A percentile compares a stretch with the other conserved stretches of the same genome.
phyloP scores from a whole-genome alignment of 2,329 filamentous ascomycete species.

The Arthrobotrys entomopaga region DNA sequence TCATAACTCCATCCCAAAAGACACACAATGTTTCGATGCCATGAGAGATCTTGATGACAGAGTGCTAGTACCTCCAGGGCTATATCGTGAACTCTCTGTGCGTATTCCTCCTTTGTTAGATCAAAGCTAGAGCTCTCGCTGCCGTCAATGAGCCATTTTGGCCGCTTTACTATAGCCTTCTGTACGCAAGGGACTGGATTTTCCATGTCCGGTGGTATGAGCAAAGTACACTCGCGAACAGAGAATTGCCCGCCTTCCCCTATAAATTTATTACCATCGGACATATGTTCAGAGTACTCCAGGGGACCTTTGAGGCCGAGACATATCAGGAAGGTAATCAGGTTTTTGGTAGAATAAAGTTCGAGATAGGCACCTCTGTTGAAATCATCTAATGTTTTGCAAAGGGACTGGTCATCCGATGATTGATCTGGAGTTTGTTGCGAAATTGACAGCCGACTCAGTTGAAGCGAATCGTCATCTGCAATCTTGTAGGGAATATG shows the following conservation, averaged over 20 bases:
- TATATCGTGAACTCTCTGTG: slow-evolving; percentile 14
- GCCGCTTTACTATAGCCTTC: slow-evolving; percentile 3
- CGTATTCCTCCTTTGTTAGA: not conserved
- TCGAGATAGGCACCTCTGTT: slow-evolving; percentile 12
- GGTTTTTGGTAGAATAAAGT: slow-evolving; percentile 7
- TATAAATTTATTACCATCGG: not conserved
- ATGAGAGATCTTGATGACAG: not conserved
- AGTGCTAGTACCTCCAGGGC: slow-evolving; percentile 8
- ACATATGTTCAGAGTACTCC: not conserved
- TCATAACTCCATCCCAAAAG: slow-evolving; percentile 1
- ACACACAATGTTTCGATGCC: slow-evolving; percentile 6
- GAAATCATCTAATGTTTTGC: slow-evolving; percentile 9
- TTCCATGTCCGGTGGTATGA: not conserved
- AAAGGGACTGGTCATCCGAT: not conserved
- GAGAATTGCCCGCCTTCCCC: slow-evolving; percentile 14
- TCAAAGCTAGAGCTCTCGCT: not conserved
- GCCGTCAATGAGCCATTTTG: slow-evolving; percentile 3
- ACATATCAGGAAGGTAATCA: not conserved
- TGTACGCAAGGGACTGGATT: not conserved
- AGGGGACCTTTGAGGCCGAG: not conserved
- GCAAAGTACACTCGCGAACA: not conserved
- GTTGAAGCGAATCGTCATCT: not conserved
- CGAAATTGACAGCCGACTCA: not conserved
- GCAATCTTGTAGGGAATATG: not conserved
- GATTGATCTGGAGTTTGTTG: not conserved